A percentile compares a stretch with the other conserved stretches of the same genome.
These are phyloP conservation scores for Rhodotorula toruloides DNA, from an alignment of 768 basidiomycete species.

Conservation along the genomic window DNA sequence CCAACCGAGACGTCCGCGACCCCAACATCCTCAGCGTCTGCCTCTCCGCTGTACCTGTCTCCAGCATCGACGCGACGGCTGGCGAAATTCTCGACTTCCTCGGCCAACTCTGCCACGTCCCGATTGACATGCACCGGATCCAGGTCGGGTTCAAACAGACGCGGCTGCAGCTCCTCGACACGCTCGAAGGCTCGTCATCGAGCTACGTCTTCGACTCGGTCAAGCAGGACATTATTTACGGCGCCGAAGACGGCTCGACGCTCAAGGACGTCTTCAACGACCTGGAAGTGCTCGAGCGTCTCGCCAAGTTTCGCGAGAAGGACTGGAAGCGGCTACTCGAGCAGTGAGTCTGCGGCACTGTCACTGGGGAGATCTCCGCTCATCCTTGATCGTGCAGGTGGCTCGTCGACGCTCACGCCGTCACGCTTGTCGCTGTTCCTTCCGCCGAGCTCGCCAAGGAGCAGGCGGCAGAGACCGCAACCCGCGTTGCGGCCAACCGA, in stretches of 20 bases:
- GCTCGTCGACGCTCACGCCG: constrained; percentile 63
- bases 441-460: constrained; percentile 72
- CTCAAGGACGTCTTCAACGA: constrained; percentile 70
- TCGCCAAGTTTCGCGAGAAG: constrained; percentile 64
- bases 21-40: constrained; percentile 65
- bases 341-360: constrained; percentile 54
- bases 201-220: constrained; percentile 46
- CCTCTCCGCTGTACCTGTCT: constrained; percentile 56
- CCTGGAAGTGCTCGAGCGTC: constrained; percentile 61
- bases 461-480: constrained; percentile 71
- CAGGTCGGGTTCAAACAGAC: constrained; percentile 74
- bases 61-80: constrained; percentile 43
- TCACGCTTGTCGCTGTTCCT: constrained; percentile 75
- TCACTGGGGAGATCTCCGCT: background rate
- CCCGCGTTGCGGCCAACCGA: constrained; percentile 63
- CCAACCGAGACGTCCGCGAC: constrained; percentile 67
- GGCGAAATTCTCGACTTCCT: constrained; percentile 64
- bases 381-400: constrained; percentile 54
- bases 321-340: constrained; percentile 73
- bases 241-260: constrained; percentile 74
- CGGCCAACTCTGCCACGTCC: constrained; percentile 61
- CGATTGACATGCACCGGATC: constrained; percentile 86
- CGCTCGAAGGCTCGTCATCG: constrained; percentile 70
- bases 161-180: constrained; percentile 61
- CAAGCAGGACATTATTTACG: constrained; percentile 69